phyloP scores from a whole-genome alignment of 2,329 filamentous ascomycete species.

The Penicillium fuscoglaucum region DNA sequence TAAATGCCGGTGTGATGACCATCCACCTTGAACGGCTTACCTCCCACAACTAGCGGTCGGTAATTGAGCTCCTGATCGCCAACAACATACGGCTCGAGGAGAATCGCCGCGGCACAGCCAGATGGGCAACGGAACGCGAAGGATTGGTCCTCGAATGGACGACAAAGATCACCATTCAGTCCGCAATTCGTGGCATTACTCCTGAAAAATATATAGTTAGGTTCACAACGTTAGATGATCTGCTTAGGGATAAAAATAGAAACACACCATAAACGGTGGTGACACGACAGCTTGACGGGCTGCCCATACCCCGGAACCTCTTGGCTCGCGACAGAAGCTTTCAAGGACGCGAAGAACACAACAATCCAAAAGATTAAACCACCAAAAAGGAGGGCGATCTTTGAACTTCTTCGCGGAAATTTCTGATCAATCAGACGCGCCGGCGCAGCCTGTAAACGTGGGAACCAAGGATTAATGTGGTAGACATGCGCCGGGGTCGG shows the following conservation, averaged over 20 bases:
- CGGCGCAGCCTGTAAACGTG: conserved; percentile 36
- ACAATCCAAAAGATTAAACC: conserved; percentile 34
- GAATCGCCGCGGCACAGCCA: conserved; percentile 53
- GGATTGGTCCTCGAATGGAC: conserved; percentile 55
- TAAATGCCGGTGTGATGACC: conserved; percentile 51
- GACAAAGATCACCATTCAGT: conserved; percentile 57
- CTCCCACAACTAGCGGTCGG: conserved; percentile 56
- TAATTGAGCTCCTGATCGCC: conserved; percentile 58
- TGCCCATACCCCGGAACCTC: conserved; percentile 36
- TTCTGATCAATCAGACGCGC: conserved; percentile 33
- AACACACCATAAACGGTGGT: conserved; percentile 41
- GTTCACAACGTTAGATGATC: neutral
- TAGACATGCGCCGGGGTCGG: conserved; percentile 36
- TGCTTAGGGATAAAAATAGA: conserved; percentile 29
- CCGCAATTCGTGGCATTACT: conserved; percentile 50
- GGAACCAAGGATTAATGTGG: conserved; percentile 37
- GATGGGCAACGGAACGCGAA: conserved; percentile 61
- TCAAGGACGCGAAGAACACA: conserved; percentile 35
- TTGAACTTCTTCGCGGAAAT: conserved; percentile 27
- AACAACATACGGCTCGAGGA: conserved; percentile 59
- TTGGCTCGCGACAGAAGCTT: conserved; percentile 33
- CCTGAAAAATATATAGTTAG: conserved; percentile 22
- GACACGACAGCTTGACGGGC: conserved; percentile 39
- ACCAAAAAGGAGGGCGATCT: conserved; percentile 29
- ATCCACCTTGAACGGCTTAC: conserved; percentile 44